phyloP scores from a whole-genome alignment of 257 asterid genomes.

The Ilex asprella region DNA sequence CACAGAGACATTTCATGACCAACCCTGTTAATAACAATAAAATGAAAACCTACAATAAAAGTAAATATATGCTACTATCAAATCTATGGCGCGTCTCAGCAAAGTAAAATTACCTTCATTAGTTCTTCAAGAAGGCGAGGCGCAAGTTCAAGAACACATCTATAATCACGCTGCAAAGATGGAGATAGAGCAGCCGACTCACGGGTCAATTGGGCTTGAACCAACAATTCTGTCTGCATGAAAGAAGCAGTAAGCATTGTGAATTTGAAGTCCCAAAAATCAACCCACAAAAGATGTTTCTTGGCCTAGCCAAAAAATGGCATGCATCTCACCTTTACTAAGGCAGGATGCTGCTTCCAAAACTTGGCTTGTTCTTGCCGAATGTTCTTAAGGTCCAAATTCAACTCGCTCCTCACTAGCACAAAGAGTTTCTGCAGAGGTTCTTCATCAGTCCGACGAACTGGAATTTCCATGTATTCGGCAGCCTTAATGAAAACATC shows the following conservation, averaged over 20 bases:
- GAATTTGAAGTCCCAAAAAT: slow-evolving; percentile 10
- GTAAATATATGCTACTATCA: not conserved
- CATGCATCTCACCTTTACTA: slow-evolving; percentile 66
- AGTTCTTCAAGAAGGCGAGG: slow-evolving; percentile 99
- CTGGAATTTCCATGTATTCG: slow-evolving; percentile 96
- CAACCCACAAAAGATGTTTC: slow-evolving; percentile 11
- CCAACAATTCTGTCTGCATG: slow-evolving; percentile 80
- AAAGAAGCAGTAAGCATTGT: slow-evolving; percentile 1
- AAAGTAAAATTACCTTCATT: slow-evolving; percentile 60
- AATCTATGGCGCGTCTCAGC: not conserved
- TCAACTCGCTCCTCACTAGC: slow-evolving; percentile 92
- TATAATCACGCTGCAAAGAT: slow-evolving; percentile 61
- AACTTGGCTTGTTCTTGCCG: slow-evolving; percentile 94
- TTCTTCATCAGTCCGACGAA: slow-evolving; percentile 91
- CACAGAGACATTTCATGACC: not conserved
- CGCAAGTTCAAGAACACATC: slow-evolving; percentile 80
- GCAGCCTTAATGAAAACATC: slow-evolving; percentile 94
- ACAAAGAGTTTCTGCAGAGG: slow-evolving; percentile 91
- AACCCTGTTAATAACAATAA: not conserved
- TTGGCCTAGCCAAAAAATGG: slow-evolving; percentile 13
- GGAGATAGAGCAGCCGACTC: slow-evolving; percentile 83
- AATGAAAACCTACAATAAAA: not conserved
- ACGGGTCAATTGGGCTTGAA: slow-evolving; percentile 97
- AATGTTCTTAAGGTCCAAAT: slow-evolving; percentile 89
- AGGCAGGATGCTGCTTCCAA: slow-evolving; percentile 97